Base-by-base conservation (phyloP, 805 yeast species). In the Candida morakotiae region DNA sequence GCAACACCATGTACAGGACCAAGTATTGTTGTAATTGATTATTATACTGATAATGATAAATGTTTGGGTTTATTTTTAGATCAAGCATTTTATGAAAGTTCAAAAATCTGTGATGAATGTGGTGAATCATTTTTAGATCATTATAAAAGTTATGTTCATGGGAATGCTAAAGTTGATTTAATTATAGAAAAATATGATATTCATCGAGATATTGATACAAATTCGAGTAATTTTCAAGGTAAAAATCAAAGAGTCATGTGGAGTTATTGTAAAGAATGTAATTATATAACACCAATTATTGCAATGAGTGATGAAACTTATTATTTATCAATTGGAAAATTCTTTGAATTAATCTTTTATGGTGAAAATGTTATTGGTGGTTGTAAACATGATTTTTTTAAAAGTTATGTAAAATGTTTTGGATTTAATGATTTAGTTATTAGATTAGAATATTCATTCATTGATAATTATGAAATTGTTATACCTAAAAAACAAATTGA, bases 1-100 rank as follows among this genome's bases (percentile, higher is more conserved):
- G 84, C 94, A 0, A 87, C 95, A 0, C 97, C 97, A 0, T 93
- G 98, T 52, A 67, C 80, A 28, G 98, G 98, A 0, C 98, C 99
- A 0, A 87, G 79, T 38, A 67, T 79, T n/a, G 79, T 86, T 23
- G 77, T 81, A 1, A 81, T 89, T 34, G 96, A 89, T 43, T 94
- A 73, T 52, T 93, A 91, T 55, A 79, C 95, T 67, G 96, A 87
- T 34, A 85, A 82, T 40, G 98, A 94, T 56, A 82, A 84, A 53
- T 81, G 95, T 8, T 60, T 94, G 29, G 98, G 98, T 1, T 86
- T 85, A 49, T 87, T 81, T 47, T 77, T 93, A 29, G 97, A 94
- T 51, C 84, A 82, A 38, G 69, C 81, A 26, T 81, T 87, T 40
- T 64, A 74, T 5, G 81, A 85, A n/a, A 79, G 87, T 1, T 62